phyloP scores from a whole-genome alignment of 176 grass and related monocot species.

The Leersia perrieri region DNA sequence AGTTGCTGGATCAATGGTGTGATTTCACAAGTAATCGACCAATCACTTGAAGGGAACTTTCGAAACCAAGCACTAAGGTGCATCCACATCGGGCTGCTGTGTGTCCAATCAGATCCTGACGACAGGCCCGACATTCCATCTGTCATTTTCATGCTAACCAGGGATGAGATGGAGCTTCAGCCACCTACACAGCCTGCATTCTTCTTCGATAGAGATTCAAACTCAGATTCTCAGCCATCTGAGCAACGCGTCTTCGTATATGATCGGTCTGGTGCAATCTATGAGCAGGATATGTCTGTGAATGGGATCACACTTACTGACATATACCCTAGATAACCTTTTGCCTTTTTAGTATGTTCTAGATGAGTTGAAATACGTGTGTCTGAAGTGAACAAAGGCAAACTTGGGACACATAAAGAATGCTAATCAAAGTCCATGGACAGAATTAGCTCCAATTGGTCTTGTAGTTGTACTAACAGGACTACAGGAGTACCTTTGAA shows the following conservation, averaged over 20 bases:
- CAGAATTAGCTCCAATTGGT: background rate
- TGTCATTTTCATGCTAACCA: constrained; percentile 49
- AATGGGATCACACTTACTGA: constrained; percentile 39
- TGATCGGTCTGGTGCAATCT: constrained; percentile 13
- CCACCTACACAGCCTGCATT: constrained; percentile 36
- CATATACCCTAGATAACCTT: constrained; percentile 26
- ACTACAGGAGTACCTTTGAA: background rate
- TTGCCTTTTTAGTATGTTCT: background rate
- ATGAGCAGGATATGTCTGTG: background rate
- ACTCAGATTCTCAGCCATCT: constrained; percentile 4
- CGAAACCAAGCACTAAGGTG: constrained; percentile 21
- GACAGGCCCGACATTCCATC: constrained; percentile 50
- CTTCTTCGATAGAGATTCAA: constrained; percentile 19
- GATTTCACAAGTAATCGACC: constrained; percentile 31
- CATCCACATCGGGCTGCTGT: constrained; percentile 52
- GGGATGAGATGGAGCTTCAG: constrained; percentile 34
- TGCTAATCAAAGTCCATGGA: too few relatives aligned
- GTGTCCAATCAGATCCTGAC: constrained; percentile 44
- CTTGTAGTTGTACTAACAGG: too few relatives aligned
- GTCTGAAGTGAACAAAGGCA: background rate
- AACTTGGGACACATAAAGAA: background rate
- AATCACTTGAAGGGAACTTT: constrained; percentile 13
- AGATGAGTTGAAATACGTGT: too few relatives aligned
- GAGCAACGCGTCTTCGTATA: background rate
- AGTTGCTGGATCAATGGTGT: constrained; percentile 31